Evolutionary conservation across 2,329 filamentous ascomycete genomes (phyloP), one percentile per base, ranked within the genome.

Genomic region (Ophiognomonia clavigignenti-juglandacearum): DNA sequence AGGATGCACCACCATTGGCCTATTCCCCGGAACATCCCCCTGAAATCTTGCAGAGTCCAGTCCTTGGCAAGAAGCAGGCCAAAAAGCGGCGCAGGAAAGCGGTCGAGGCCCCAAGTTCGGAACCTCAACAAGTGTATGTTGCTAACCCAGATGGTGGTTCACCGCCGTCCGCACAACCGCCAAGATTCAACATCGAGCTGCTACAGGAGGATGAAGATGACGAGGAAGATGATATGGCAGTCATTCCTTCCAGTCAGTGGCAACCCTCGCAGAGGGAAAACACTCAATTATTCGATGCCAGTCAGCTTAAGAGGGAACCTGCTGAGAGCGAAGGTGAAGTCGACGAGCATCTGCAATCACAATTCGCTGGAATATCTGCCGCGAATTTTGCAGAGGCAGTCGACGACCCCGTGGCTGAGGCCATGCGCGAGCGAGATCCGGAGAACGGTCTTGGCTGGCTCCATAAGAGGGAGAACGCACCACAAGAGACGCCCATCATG

Each of bases 121-220:
- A 48, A 18, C 26, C 24, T 7, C 36, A 24, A 5, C 18, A 39
- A 6, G 5, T 22, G 6, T 36, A 32, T 13, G 14, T 32, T 2
- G 24, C 44, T 14, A 37, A 44, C 43, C 9, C 44, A 19, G 13
- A 29, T 14, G 38, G 34, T 35, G 32, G 35, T 10, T 39, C 45
- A n/a, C 49, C 49, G 3, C 45, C 49, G 11, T 51, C 49, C 19
- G 45, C 40, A 20, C 48, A 48, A 22, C 41, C 38, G 4, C 31
- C 27, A 7, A 16, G 19, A 3, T 32, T 41, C 5, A 5, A 29
- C 13, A 35, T 13, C 44, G 14, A 40, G 16, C 40, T 29, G 7
- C 3, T 8, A 4, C 4, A 23, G n/a, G 36, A 27, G 1, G 14
- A 16, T 9, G 41, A 45, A 6, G 38, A 10, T 5, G 27, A 27